Base-by-base conservation (phyloP, 1,284 basidiomycete genomes). In the Leccinum angustisporum region DNA sequence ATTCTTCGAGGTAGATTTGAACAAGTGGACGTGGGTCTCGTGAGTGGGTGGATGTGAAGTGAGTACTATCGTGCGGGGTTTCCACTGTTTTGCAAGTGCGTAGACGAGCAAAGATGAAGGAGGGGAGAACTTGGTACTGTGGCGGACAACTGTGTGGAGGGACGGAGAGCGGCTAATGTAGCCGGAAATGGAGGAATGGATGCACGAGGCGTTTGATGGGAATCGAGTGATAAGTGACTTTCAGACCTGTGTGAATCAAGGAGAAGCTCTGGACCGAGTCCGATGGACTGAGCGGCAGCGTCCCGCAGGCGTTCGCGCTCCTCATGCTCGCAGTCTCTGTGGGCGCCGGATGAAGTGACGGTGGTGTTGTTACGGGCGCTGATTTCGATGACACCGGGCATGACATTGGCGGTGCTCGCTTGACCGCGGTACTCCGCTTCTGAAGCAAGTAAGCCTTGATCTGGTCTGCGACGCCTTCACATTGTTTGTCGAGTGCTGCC, bases 311-410 rank as follows among this genome's bases (percentile, higher is more conserved):
- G 82, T 65, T 87, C 83, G 14, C 90, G 83, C 67, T 92, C 90
- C 68, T 86, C 84, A 48, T 83, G 80, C 68, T 92, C 90, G 57
- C 81, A 81, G 64, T 89, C 80, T 52, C n/a, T 62, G 59, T 72
- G 68, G 8, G 71, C 27, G 5, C 58, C 57, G 27, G 62, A 54
- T 9, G 73, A 58, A 18, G 72, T 63, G 57, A 67, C 62, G 74
- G 61, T 76, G 73, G 61, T 76, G 73, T 40, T 62, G 52, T 66
- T 72, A 31, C 79, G 76, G 10, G 86, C 86, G 56, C 77, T 82
- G 51, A 91, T 90, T 71, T 91, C 89, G 58, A 91, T 88, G 58
- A 91, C 87, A 53, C 84, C 87, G 8, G 87, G 83, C 57, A 88
- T 77, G 34, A 87, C 72, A 50, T 85, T 70, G 1, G 64, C 36